These are phyloP conservation scores for Saxophila tyrrhenica DNA, from an alignment of 495 filamentous ascomycete genomes.

Conservation along the genomic window DNA sequence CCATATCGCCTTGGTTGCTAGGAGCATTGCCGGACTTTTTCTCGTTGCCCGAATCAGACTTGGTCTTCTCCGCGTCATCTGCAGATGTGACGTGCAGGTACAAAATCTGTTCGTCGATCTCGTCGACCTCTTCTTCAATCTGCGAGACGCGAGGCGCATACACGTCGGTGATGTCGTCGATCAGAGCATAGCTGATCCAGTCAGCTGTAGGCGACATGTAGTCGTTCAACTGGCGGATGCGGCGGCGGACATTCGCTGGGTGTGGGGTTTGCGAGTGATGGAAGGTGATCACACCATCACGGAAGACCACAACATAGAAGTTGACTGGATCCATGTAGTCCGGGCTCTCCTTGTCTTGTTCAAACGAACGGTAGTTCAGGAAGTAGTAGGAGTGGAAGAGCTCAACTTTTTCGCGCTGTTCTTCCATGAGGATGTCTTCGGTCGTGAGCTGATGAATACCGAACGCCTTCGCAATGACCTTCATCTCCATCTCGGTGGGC, in stretches of 20 bases:
- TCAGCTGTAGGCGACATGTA: slow-evolving; percentile 87
- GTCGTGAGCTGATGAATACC: slow-evolving; percentile 88
- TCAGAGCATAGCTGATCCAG: slow-evolving; percentile 97
- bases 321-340: slow-evolving; percentile 91
- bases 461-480: slow-evolving; percentile 80
- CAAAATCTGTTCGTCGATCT: slow-evolving; percentile 39
- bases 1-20: slow-evolving; percentile 24
- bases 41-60: slow-evolving; percentile 8
- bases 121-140: slow-evolving; percentile 44
- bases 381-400: slow-evolving; percentile 97
- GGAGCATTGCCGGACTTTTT: slow-evolving; percentile 11
- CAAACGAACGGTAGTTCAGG: slow-evolving; percentile 93
- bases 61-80: slow-evolving; percentile 25
- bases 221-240: slow-evolving; percentile 87
- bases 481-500: slow-evolving; percentile 88
- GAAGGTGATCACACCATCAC: slow-evolving; percentile 89
- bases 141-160: slow-evolving; percentile 82
- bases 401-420: slow-evolving; percentile 95
- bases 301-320: slow-evolving; percentile 95
- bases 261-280: slow-evolving; percentile 90
- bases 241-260: slow-evolving; percentile 84
- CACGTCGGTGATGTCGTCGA: slow-evolving; percentile 95
- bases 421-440: slow-evolving; percentile 95
- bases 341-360: slow-evolving; percentile 78
- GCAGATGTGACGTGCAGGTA: slow-evolving; percentile 52